phyloP scores from a whole-genome alignment of 345 rosid genomes.

The Bruguiera gymnorhiza region DNA sequence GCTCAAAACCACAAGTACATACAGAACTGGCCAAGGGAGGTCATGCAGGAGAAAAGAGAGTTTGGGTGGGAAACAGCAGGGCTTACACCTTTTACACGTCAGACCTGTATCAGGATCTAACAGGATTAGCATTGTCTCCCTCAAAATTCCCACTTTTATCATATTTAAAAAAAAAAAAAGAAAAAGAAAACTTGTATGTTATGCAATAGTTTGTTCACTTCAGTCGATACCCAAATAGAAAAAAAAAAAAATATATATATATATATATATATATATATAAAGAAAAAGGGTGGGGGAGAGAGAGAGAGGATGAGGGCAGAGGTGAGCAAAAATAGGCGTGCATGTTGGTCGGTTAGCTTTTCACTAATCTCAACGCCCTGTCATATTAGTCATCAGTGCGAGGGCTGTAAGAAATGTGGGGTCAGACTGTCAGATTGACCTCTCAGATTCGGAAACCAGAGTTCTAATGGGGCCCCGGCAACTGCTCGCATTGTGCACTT shows the following conservation, averaged over 20 bases:
- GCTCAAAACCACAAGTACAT: conserved; percentile 10
- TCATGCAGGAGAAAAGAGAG: conserved; percentile 1
- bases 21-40: background rate
- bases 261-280: too few relatives aligned
- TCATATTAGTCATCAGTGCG: conserved; percentile 14
- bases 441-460: conserved; percentile 4
- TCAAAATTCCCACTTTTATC: too few relatives aligned
- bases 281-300: too few relatives aligned
- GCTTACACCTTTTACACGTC: conserved; percentile 13
- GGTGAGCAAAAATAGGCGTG: too few relatives aligned
- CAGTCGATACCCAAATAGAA: too few relatives aligned
- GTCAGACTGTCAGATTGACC: conserved; percentile 1
- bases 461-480: conserved; percentile 4
- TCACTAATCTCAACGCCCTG: conserved; percentile 18
- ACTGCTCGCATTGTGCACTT: background rate
- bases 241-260: too few relatives aligned
- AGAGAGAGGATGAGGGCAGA: too few relatives aligned
- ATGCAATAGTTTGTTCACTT: too few relatives aligned
- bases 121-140: background rate
- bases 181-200: too few relatives aligned
- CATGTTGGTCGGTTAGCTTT: conserved; percentile 4
- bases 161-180: too few relatives aligned
- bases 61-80: conserved; percentile 4
- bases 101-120: background rate
- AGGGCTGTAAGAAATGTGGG: background rate